These are phyloP conservation scores for Marasmius oreades DNA, from an alignment of 1,284 basidiomycete species.

Conservation along the genomic window DNA sequence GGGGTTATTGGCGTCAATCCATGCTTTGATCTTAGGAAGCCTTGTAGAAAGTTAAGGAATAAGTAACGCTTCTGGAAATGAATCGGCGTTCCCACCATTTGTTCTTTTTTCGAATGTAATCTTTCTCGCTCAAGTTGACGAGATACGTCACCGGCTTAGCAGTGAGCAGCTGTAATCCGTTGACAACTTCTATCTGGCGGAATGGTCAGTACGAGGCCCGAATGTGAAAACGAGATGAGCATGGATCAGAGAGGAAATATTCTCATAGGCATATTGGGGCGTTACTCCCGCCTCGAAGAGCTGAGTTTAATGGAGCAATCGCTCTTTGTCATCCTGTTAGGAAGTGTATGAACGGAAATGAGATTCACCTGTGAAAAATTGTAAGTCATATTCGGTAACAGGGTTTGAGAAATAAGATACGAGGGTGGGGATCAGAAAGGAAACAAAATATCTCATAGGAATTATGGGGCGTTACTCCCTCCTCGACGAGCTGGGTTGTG, in stretches of 20 bases:
- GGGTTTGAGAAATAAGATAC: background rate
- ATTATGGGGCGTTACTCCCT: slow-evolving; percentile 73
- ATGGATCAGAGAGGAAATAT: slow-evolving; percentile 42
- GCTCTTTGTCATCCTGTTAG: slow-evolving; percentile 62
- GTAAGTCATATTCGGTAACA: slow-evolving; percentile 35
- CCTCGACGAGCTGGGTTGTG: slow-evolving; percentile 71
- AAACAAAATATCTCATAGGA: slow-evolving; percentile 56
- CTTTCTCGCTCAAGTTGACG: slow-evolving; percentile 94
- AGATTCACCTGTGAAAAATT: slow-evolving; percentile 14
- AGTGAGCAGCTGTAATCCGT: slow-evolving; percentile 87
- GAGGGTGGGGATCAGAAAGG: slow-evolving; percentile 38
- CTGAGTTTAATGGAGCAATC: slow-evolving; percentile 65
- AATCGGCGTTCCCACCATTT: slow-evolving; percentile 70
- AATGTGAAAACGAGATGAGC: slow-evolving; percentile 1
- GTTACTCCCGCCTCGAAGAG: slow-evolving; percentile 60
- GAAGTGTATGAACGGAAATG: slow-evolving; percentile 1
- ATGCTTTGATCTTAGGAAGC: slow-evolving; percentile 96
- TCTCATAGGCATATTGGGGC: slow-evolving; percentile 65
- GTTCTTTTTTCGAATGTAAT: slow-evolving; percentile 98
- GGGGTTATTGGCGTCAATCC: slow-evolving; percentile 97
- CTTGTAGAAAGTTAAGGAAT: slow-evolving; percentile 35
- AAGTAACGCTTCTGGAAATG: background rate
- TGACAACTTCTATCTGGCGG: slow-evolving; percentile 90
- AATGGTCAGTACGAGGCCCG: slow-evolving; percentile 1
- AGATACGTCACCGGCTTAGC: slow-evolving; percentile 99